These are phyloP conservation scores for Cyclocybe cylindracea DNA, from an alignment of 768 basidiomycete species.

Conservation along the genomic window DNA sequence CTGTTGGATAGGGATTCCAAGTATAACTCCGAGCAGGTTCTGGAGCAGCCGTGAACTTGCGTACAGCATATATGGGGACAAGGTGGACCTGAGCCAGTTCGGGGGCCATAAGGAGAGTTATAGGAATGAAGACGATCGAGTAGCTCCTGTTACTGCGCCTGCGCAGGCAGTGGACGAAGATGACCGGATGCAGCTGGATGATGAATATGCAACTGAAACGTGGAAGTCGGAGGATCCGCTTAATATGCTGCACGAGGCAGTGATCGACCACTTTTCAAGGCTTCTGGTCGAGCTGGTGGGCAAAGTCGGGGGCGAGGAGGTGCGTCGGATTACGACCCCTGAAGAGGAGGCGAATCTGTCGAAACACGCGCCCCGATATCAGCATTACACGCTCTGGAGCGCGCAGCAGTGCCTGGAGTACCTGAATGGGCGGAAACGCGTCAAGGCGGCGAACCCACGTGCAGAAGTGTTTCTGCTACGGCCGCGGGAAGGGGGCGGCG, in stretches of 20 bases:
- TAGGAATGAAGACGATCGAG: constrained; percentile 14
- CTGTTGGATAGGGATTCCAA: constrained; percentile 29
- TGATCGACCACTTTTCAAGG: constrained; percentile 68
- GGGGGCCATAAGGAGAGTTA: constrained; percentile 40
- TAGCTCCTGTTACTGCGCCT: constrained; percentile 15
- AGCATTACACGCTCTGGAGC: constrained; percentile 50
- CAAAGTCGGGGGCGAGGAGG: constrained; percentile 52
- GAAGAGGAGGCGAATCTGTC: constrained; percentile 43
- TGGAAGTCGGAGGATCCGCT: constrained; percentile 56
- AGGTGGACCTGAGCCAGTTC: constrained; percentile 38
- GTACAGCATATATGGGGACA: constrained; percentile 40
- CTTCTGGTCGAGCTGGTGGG: constrained; percentile 59
- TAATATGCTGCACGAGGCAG: constrained; percentile 66
- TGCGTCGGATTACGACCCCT: constrained; percentile 27
- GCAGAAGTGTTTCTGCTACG: constrained; percentile 51
- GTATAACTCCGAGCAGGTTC: constrained; percentile 36
- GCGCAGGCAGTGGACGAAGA: constrained; percentile 13
- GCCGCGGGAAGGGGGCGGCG: constrained; percentile 43
- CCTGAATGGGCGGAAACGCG: constrained; percentile 29
- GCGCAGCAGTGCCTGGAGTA: constrained; percentile 59
- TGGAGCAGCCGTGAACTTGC: constrained; percentile 59
- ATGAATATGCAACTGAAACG: constrained; percentile 48
- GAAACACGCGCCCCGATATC: constrained; percentile 59
- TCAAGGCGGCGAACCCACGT: constrained; percentile 36
- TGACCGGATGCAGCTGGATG: constrained; percentile 61